A percentile compares a stretch with the other conserved stretches of the same genome.
These are phyloP conservation scores for Phytophthora rubi DNA, from an alignment of 352 stramenopile genomes.

Conservation along the genomic window DNA sequence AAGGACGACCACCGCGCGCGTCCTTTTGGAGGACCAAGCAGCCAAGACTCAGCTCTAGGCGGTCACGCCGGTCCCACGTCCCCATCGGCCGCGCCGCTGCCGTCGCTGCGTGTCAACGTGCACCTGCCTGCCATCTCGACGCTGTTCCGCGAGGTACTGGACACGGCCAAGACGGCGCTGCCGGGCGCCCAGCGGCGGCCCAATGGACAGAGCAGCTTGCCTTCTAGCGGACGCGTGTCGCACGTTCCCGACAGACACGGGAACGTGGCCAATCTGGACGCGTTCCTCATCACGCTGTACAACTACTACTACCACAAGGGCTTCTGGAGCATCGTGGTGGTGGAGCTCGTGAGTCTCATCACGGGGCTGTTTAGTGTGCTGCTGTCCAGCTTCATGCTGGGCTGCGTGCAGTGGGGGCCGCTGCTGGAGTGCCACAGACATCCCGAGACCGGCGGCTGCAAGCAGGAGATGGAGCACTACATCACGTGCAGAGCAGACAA, in stretches of 20 bases:
- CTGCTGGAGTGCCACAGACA: slow-evolving; percentile 85
- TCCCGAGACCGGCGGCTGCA: slow-evolving; percentile 82
- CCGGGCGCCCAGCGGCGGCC: slow-evolving; percentile 19
- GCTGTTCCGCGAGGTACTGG: slow-evolving; percentile 71
- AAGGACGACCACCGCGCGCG: slow-evolving; percentile 58
- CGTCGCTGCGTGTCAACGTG: slow-evolving; percentile 70
- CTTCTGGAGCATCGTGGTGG: slow-evolving; percentile 89
- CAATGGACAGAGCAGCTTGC: slow-evolving; percentile 10
- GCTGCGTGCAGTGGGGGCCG: slow-evolving; percentile 95
- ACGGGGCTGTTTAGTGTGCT: slow-evolving; percentile 97
- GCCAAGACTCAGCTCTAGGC: slow-evolving; percentile 36
- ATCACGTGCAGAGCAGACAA: slow-evolving; percentile 66
- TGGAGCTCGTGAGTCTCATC: slow-evolving; percentile 91
- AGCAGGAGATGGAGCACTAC: slow-evolving; percentile 72
- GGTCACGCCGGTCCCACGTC: slow-evolving; percentile 17
- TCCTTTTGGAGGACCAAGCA: slow-evolving; percentile 25
- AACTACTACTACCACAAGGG: slow-evolving; percentile 95
- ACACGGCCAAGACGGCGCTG: slow-evolving; percentile 57
- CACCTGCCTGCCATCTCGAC: slow-evolving; percentile 83
- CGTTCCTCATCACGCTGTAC: slow-evolving; percentile 94
- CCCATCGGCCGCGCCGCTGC: slow-evolving; percentile 37
- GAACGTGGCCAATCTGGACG: slow-evolving; percentile 87
- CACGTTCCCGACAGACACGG: slow-evolving; percentile 72
- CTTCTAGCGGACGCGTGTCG: slow-evolving; percentile 28
- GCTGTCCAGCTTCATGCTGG: slow-evolving; percentile 95